Evolutionary conservation across 768 basidiomycete genomes (phyloP).

Genomic region (Cubamyces sp.): DNA sequence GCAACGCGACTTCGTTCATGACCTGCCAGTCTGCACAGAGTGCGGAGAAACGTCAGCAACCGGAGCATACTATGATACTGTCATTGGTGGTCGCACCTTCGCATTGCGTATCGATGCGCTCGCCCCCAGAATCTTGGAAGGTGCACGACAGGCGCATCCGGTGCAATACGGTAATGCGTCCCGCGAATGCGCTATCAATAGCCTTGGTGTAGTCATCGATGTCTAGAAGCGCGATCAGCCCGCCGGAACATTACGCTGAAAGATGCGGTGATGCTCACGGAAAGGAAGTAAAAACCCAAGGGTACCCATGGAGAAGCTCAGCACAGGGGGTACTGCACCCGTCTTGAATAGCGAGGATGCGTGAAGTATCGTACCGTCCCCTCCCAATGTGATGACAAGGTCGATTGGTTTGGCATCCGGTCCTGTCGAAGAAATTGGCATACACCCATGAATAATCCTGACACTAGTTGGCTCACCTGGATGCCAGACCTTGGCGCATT

Average conservation of each 20-base stretch:
- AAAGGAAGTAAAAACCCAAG: slow-evolving; percentile 93
- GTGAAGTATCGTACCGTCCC: slow-evolving; percentile 94
- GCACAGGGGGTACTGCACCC: slow-evolving; percentile 89
- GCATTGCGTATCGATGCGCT: slow-evolving; percentile 57
- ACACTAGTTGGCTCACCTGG: slow-evolving; percentile 46
- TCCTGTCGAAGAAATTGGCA: slow-evolving; percentile 32
- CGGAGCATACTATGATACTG: not conserved
- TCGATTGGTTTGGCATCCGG: slow-evolving; percentile 68
- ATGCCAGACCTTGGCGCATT: slow-evolving; percentile 56
- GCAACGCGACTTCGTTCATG: slow-evolving; percentile 95
- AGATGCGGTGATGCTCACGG: slow-evolving; percentile 57
- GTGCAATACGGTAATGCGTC: slow-evolving; percentile 81
- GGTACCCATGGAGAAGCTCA: slow-evolving; percentile 93
- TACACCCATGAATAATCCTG: not conserved
- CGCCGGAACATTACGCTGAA: not conserved
- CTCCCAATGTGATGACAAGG: slow-evolving; percentile 88
- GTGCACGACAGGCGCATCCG: slow-evolving; percentile 89
- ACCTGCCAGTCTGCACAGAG: slow-evolving; percentile 80
- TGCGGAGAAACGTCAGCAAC: not conserved
- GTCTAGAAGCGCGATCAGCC: slow-evolving; percentile 49
- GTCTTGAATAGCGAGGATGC: slow-evolving; percentile 89
- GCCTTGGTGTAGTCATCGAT: slow-evolving; percentile 87
- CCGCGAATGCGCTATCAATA: slow-evolving; percentile 75
- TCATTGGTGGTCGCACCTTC: slow-evolving; percentile 50
- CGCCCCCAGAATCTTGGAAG: slow-evolving; percentile 65